phyloP scores from a whole-genome alignment of 1,284 basidiomycete genomes.

The Cryptococcus sp. region DNA sequence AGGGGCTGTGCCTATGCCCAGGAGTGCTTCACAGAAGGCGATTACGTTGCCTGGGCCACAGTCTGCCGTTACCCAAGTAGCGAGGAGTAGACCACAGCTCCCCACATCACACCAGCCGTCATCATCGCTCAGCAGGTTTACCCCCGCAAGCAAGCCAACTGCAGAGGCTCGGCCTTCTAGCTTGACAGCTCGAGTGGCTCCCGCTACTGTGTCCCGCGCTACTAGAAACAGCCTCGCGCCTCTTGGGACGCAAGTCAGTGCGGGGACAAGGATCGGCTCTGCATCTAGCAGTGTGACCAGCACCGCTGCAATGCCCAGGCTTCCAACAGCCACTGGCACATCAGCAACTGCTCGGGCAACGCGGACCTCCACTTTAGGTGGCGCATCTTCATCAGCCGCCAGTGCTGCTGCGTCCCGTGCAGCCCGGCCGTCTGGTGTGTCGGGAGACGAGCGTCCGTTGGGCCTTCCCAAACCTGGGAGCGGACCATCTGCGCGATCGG shows the following conservation, averaged over 20 bases:
- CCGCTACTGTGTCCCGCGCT: background rate
- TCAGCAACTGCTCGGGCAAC: background rate
- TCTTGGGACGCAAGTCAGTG: background rate
- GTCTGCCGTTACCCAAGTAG: no score
- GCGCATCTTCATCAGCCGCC: no score
- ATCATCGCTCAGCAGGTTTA: background rate
- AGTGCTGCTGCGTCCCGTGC: no score
- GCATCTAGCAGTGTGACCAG: conserved; percentile 3
- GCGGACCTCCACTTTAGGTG: no score
- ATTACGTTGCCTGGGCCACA: background rate
- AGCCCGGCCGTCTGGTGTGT: no score
- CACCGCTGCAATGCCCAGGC: background rate
- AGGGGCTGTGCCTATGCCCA: conserved; percentile 17
- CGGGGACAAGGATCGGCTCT: background rate
- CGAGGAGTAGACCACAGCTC: background rate
- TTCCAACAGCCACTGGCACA: background rate
- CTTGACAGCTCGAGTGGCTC: background rate
- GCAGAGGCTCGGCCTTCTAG: background rate
- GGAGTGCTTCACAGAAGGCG: conserved; percentile 14
- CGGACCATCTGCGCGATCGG: conserved; percentile 12
- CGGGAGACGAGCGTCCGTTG: background rate
- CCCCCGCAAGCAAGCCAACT: background rate
- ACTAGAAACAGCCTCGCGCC: conserved; percentile 2
- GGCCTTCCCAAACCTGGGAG: conserved; percentile 14
- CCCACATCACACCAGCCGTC: conserved; percentile 1